Percentiles rank a stretch among this genome's conserved stretches.
These are phyloP conservation scores for Sporobolomyces phaffii DNA, from an alignment of 768 basidiomycete genomes.

Conservation along the genomic window DNA sequence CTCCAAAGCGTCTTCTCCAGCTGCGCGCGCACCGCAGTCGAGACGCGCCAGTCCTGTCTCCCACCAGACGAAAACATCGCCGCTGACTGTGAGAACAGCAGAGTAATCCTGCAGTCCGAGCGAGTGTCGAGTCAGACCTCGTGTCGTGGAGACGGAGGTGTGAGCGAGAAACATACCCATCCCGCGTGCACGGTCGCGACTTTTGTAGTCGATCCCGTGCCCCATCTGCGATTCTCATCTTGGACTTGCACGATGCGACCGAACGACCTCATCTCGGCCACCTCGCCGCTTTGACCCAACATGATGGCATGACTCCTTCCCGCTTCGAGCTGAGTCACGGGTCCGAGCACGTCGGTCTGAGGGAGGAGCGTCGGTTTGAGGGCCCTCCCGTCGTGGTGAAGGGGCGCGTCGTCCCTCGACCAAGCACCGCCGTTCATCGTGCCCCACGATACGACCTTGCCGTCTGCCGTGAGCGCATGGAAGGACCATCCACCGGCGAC, in stretches of 20 bases:
- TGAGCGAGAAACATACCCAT: neutral
- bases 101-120: conserved; percentile 59
- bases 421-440: conserved; percentile 31
- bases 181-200: conserved; percentile 4
- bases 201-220: neutral
- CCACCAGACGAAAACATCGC: conserved; percentile 71
- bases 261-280: conserved; percentile 74
- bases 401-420: conserved; percentile 4
- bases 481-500: conserved; percentile 84
- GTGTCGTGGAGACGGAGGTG: no score
- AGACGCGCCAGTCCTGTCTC: neutral
- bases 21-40: neutral
- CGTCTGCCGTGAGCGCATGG: conserved; percentile 72
- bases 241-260: conserved; percentile 53
- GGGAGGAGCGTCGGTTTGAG: conserved; percentile 53
- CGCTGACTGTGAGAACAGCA: conserved; percentile 64
- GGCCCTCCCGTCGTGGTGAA: conserved; percentile 3
- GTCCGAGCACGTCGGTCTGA: conserved; percentile 51
- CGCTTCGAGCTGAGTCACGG: conserved; percentile 53
- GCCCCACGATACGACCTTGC: conserved; percentile 70
- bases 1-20: conserved; percentile 1
- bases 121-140: neutral
- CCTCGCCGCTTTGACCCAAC: conserved; percentile 56
- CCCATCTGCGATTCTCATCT: conserved; percentile 21
- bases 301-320: conserved; percentile 67